Base-by-base conservation (phyloP, 2,329 filamentous ascomycete species). In the Cylindrodendrum hubeiense region DNA sequence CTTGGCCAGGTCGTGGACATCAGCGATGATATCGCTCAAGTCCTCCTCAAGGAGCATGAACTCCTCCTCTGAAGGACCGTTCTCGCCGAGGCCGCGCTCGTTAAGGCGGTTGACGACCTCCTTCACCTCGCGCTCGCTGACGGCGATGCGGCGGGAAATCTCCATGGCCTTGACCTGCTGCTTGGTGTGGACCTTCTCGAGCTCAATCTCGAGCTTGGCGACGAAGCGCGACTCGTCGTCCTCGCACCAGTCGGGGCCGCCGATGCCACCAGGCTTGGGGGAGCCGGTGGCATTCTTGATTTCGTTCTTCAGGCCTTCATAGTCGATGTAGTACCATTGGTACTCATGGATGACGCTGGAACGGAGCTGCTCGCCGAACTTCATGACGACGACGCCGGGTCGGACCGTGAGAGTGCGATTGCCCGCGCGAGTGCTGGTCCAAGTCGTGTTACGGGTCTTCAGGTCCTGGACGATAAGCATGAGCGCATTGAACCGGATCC, bases 321-420 rank as follows among this genome's bases (percentile, higher is more conserved):
- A 99, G 82, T 94, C 92, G 82, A 99, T 98, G 84, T 99, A 99
- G 85, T 97, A 94, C 91, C 95, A 97, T 80, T 95, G 91, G 84
- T 97, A 99, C 83, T 98, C 95, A 85, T 93, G 94, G 82, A 98
- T 97, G 77, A 97, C 88, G 79, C 95, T 98, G 76, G 94, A 95
- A 70, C 94, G 94, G 76, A 99, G 90, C 87, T 99, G 95, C 82
- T 98, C 93, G 79, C 96, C 96, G 86, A 98, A 99, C 87, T 91
- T 91, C 89, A 91, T 91, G 83, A 87, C 83, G 82, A 89, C 78
- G 69, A 85, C 79, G 65, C 87, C 86, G 47, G 86, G 87, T 34
- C 78, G 77, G 68, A 83, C 78, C 69, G 74, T 78, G 74, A 78
- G 80, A 39, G 43, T 66, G 7, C 13, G 52, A 53, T 54, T 71